Conservation (phyloP, 805 yeast species). For the Priceomyces castillae region DNA sequence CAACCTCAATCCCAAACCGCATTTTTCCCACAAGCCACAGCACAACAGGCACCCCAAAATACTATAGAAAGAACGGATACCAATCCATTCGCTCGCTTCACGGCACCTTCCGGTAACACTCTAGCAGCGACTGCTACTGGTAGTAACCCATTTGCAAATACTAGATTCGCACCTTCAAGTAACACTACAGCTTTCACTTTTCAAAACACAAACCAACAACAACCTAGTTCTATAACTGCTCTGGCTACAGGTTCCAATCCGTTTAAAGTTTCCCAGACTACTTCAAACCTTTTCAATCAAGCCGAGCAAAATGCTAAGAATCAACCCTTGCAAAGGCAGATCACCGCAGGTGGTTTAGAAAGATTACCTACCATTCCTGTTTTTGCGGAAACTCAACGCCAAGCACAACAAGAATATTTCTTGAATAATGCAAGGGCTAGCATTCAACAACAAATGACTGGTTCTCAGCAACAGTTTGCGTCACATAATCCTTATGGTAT, state of each 20-base stretch:
- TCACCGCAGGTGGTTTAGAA: slow-evolving; percentile 76
- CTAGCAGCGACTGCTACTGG: background rate
- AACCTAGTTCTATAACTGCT: slow-evolving; percentile 21
- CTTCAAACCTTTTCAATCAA: slow-evolving; percentile 29
- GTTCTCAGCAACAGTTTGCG: slow-evolving; percentile 7
- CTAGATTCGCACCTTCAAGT: slow-evolving; percentile 33
- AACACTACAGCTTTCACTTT: slow-evolving; percentile 32
- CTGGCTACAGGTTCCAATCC: slow-evolving; percentile 60
- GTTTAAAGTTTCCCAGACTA: slow-evolving; percentile 45
- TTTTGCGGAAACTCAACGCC: slow-evolving; percentile 61
- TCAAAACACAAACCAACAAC: slow-evolving; percentile 9
- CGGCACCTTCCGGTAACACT: background rate
- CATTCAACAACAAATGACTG: slow-evolving; percentile 24
- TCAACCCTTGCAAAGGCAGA: slow-evolving; percentile 33
- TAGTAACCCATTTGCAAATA: slow-evolving; percentile 45
- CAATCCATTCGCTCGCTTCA: slow-evolving; percentile 28
- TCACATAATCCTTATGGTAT: slow-evolving; percentile 5
- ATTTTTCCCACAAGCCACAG: slow-evolving; percentile 20
- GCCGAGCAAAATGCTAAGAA: slow-evolving; percentile 33
- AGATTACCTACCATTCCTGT: slow-evolving; percentile 62
- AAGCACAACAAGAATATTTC: slow-evolving; percentile 34
- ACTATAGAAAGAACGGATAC: slow-evolving; percentile 29
- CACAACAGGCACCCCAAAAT: slow-evolving; percentile 10
- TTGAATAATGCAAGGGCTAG: slow-evolving; percentile 37
- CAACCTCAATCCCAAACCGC: slow-evolving; percentile 21